A percentile compares a stretch with the other conserved stretches of the same genome.
phyloP scores from a whole-genome alignment of 1,139 yeast species.

The Ogataea hybrid region DNA sequence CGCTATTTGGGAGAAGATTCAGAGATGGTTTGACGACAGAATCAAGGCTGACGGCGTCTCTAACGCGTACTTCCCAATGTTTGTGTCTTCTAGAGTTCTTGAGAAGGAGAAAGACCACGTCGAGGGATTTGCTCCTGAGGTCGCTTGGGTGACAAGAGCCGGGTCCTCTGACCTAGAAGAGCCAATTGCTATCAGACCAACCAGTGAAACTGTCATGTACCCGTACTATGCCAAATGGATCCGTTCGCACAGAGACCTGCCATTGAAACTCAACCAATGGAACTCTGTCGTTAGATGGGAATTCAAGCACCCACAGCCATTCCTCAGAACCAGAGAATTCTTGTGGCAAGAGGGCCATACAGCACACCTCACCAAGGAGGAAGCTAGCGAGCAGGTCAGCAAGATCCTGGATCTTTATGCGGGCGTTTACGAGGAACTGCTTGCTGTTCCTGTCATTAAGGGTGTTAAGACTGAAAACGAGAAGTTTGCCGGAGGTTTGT shows the following conservation, averaged over 20 bases:
- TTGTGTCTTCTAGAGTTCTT: no score
- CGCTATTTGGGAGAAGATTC: no score
- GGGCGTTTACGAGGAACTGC: conserved; percentile 79
- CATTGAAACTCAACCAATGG: conserved; percentile 97
- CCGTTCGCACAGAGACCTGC: conserved; percentile 96
- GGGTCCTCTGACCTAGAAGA: conserved; percentile 94
- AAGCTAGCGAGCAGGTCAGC: conserved; percentile 79
- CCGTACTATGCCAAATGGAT: conserved; percentile 99
- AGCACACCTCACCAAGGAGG: conserved; percentile 81
- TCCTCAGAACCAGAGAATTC: conserved; percentile 97
- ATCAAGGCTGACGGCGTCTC: no score
- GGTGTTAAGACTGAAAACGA: conserved; percentile 97
- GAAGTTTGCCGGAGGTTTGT: conserved; percentile 97
- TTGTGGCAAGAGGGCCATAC: conserved; percentile 99
- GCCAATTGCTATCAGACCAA: conserved; percentile 98
- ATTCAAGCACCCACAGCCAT: conserved; percentile 99
- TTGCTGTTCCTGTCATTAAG: conserved; percentile 96
- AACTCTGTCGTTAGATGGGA: conserved; percentile 99
- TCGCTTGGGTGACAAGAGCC: conserved; percentile 96
- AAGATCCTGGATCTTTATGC: conserved; percentile 86
- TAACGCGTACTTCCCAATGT: no score
- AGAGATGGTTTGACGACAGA: no score
- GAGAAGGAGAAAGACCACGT: no score
- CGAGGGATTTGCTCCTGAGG: no score
- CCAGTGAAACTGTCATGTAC: conserved; percentile 99